Conservation (phyloP, 1,139 yeast genomes). For the Debaryomycetaceae sp. region DNA sequence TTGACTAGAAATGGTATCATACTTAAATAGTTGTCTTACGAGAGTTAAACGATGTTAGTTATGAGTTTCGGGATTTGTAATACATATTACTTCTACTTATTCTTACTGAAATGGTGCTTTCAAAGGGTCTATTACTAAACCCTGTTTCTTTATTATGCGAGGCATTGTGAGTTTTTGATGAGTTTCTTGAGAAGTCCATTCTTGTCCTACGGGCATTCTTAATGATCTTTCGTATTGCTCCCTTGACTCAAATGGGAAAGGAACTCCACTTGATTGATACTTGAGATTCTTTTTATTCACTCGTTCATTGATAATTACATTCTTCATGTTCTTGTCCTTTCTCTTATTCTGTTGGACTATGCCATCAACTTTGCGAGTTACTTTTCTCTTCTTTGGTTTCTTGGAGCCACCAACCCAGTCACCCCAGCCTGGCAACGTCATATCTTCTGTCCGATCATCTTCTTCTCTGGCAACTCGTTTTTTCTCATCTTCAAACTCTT, state of each 20-base stretch:
- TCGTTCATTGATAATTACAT: conserved; percentile 87
- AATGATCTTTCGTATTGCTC: conserved; percentile 94
- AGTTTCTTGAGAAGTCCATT: conserved; percentile 87
- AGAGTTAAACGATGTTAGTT: neutral
- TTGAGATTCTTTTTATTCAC: conserved; percentile 79
- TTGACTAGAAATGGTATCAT: conserved; percentile 74
- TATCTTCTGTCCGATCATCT: conserved; percentile 82
- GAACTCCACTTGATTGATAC: conserved; percentile 83
- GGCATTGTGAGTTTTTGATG: conserved; percentile 91
- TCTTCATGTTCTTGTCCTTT: conserved; percentile 68
- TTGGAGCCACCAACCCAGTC: conserved; percentile 69
- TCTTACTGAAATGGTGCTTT: conserved; percentile 61
- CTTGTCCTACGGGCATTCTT: conserved; percentile 96
- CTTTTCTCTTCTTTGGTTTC: conserved; percentile 56
- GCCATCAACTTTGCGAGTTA: conserved; percentile 70
- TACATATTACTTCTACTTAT: neutral
- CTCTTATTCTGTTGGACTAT: conserved; percentile 68
- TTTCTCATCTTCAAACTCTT: conserved; percentile 77
- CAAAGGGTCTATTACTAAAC: conserved; percentile 86
- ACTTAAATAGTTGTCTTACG: conserved; percentile 13
- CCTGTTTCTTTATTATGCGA: conserved; percentile 79
- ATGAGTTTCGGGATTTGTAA: neutral
- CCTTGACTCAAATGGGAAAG: conserved; percentile 87
- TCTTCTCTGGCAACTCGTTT: conserved; percentile 65
- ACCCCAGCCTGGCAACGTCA: conserved; percentile 95